phyloP scores from a whole-genome alignment of 805 yeast species.

The Wickerhamomyces queroliae region DNA sequence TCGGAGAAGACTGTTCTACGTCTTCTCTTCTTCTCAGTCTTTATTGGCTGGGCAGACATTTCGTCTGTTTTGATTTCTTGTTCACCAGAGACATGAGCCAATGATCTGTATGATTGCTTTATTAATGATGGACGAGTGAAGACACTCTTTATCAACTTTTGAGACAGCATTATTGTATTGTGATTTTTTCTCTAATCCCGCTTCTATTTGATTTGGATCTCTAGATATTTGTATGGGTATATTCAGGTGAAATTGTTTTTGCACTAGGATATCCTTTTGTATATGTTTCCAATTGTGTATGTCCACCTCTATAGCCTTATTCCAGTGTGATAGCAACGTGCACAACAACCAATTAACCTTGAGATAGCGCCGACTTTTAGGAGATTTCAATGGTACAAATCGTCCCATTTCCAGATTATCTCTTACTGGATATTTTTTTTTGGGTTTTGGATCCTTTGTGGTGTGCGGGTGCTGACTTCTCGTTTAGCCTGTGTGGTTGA shows the following conservation, averaged over 20 bases:
- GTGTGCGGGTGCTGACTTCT: neutral
- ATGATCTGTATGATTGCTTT: neutral
- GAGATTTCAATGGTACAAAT: neutral
- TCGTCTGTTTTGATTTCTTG: neutral
- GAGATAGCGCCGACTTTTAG: no score
- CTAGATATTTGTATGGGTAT: neutral
- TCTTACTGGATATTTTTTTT: neutral
- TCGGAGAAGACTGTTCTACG: conserved; percentile 61
- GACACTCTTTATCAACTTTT: neutral
- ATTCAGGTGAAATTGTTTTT: no score
- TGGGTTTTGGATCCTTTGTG: neutral
- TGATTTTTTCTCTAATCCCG: neutral
- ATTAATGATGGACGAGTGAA: neutral
- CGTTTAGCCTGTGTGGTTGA: no score
- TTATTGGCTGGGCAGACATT: neutral
- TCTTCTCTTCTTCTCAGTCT: conserved; percentile 31
- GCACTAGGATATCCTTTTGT: no score
- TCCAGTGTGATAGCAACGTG: no score
- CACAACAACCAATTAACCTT: no score
- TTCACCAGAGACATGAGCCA: neutral
- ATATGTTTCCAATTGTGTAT: no score
- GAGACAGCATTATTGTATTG: neutral
- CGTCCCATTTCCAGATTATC: neutral
- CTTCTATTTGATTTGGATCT: neutral
- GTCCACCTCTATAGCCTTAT: no score